Conservation (phyloP, 257 asterid genomes). For the Gentiana macrophylla region DNA sequence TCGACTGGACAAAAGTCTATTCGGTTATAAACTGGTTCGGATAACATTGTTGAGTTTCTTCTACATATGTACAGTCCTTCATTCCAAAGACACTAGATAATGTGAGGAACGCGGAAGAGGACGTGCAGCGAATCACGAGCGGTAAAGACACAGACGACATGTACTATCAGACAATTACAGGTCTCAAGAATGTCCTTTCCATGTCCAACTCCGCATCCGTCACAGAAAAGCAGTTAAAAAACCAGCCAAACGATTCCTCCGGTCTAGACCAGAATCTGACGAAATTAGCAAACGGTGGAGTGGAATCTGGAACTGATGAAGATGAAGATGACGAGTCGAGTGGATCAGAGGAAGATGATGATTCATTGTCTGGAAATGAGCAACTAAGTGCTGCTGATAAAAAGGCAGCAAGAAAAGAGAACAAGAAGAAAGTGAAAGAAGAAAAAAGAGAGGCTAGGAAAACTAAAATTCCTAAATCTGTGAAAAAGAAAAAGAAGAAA, state of each 20-base stretch:
- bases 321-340: slow-evolving; percentile 35
- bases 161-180: slow-evolving; percentile 84
- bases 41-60: background rate
- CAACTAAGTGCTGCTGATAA: slow-evolving; percentile 37
- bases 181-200: slow-evolving; percentile 68
- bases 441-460: slow-evolving; percentile 84
- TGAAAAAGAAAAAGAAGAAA: slow-evolving; percentile 84
- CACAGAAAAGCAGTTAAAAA: slow-evolving; percentile 25
- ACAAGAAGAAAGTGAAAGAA: slow-evolving; percentile 91
- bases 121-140: slow-evolving; percentile 65
- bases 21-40: no score
- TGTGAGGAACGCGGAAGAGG: slow-evolving; percentile 77
- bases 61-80: slow-evolving; percentile 35
- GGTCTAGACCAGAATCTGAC: slow-evolving; percentile 10
- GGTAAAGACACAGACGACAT: slow-evolving; percentile 72
- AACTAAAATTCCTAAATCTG: slow-evolving; percentile 67
- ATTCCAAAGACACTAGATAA: slow-evolving; percentile 81
- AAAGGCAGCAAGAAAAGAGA: slow-evolving; percentile 77
- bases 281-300: slow-evolving; percentile 15
- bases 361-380: slow-evolving; percentile 32
- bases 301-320: slow-evolving; percentile 31
- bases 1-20: background rate
- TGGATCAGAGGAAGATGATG: slow-evolving; percentile 28
- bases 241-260: slow-evolving; percentile 10
- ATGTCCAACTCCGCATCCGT: slow-evolving; percentile 21